Percentiles rank a stretch among this genome's conserved stretches.
Evolutionary conservation across 139 green algal species (phyloP).

Genomic region (Asterochloris erici): DNA sequence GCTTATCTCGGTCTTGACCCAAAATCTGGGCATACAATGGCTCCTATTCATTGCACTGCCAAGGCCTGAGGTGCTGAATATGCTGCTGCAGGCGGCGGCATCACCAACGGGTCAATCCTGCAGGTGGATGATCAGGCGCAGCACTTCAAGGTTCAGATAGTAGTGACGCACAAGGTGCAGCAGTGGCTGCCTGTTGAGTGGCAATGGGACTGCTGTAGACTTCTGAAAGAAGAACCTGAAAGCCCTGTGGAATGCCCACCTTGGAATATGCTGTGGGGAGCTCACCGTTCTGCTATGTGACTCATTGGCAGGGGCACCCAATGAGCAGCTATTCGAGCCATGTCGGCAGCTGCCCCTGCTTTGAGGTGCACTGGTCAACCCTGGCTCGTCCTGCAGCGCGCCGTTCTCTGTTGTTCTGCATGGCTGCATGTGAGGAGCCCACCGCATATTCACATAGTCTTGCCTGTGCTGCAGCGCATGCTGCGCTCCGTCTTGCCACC

Average conservation of each 20-base stretch:
- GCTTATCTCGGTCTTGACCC: too few species aligned
- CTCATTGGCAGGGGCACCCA: not conserved
- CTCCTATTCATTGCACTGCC: too few species aligned
- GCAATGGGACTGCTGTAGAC: not conserved
- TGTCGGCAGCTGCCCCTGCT: not conserved
- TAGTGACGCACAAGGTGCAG: slow-evolving; percentile 58
- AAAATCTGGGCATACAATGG: too few species aligned
- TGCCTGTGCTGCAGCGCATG: too few species aligned
- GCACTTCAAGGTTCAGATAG: slow-evolving; percentile 59
- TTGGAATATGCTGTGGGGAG: not conserved
- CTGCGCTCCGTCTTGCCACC: too few species aligned
- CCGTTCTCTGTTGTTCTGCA: too few species aligned
- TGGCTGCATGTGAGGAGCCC: too few species aligned
- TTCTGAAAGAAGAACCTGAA: not conserved
- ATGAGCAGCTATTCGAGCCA: not conserved
- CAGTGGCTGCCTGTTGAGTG: too few species aligned
- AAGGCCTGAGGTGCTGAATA: not conserved
- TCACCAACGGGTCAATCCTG: slow-evolving; percentile 58
- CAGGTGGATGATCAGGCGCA: slow-evolving; percentile 74
- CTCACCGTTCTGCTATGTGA: not conserved
- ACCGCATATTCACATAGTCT: too few species aligned
- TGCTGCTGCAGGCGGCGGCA: slow-evolving; percentile 63
- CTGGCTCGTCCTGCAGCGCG: too few species aligned
- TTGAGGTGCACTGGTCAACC: too few species aligned
- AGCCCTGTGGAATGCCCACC: not conserved